Percentiles rank a stretch among this genome's conserved stretches.
Evolutionary conservation across 306 rosid genomes (phyloP).

Genomic region (Canavalia gladiata): DNA sequence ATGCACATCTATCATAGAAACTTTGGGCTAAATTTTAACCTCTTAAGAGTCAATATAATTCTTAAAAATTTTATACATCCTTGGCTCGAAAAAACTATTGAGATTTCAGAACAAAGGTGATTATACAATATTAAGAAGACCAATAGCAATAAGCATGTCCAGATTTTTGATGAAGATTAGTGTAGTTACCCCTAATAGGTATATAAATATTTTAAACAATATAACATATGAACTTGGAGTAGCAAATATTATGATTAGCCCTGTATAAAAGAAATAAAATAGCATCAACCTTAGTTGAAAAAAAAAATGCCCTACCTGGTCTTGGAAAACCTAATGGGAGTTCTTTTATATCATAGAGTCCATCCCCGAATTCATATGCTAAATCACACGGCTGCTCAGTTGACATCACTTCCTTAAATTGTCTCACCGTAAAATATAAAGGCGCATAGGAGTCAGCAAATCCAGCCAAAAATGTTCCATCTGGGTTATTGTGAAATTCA

Average conservation of each 20-base stretch:
- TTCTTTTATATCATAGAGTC: conserved; percentile 66
- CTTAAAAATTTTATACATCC: conserved; percentile 3
- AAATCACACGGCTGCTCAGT: conserved; percentile 93
- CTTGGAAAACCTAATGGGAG: conserved; percentile 81
- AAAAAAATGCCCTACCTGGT: conserved; percentile 55
- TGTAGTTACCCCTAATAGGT: not conserved
- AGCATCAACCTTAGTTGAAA: conserved; percentile 35
- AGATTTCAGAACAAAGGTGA: conserved; percentile 20
- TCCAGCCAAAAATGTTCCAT: conserved; percentile 63
- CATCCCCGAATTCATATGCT: conserved; percentile 89
- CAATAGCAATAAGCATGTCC: not conserved
- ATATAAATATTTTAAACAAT: conserved; percentile 24
- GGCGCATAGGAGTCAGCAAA: conserved; percentile 70
- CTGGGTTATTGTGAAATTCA: conserved; percentile 58
- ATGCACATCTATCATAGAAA: conserved; percentile 16
- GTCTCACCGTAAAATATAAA: conserved; percentile 72
- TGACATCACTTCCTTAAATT: conserved; percentile 84
- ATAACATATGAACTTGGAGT: conserved; percentile 6
- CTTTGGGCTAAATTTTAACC: conserved; percentile 15
- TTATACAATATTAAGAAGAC: conserved; percentile 16
- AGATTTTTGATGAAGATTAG: conserved; percentile 7
- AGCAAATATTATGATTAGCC: not conserved
- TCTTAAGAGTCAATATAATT: not conserved
- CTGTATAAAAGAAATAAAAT: conserved; percentile 9
- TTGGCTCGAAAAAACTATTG: conserved; percentile 20